Conservation (phyloP, 1,284 basidiomycete species). For the Cerrena zonata region DNA sequence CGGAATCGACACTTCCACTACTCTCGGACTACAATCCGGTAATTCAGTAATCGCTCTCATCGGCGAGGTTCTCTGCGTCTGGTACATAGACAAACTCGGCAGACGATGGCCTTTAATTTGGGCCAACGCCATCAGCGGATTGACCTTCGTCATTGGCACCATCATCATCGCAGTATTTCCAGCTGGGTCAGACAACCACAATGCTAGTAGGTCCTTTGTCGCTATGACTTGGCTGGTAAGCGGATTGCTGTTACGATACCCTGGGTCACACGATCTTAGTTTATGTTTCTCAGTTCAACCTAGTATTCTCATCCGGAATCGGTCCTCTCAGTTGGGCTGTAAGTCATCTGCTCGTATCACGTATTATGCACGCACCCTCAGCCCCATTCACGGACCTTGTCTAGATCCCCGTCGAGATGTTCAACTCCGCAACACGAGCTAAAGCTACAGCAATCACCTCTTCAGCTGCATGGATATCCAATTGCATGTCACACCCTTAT, state of each 20-base stretch:
- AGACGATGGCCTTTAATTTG: slow-evolving; percentile 48
- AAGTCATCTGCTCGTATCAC: slow-evolving; percentile 2
- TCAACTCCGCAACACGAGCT: slow-evolving; percentile 54
- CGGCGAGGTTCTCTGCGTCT: slow-evolving; percentile 50
- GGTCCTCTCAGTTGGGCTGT: slow-evolving; percentile 48
- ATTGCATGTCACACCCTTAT: slow-evolving; percentile 25
- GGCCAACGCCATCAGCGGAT: slow-evolving; percentile 48
- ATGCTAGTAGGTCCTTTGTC: slow-evolving; percentile 23
- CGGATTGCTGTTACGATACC: not conserved
- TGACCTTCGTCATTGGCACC: slow-evolving; percentile 48
- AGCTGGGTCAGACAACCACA: slow-evolving; percentile 36
- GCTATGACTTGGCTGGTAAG: slow-evolving; percentile 29
- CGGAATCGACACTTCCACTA: slow-evolving; percentile 33
- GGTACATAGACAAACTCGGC: slow-evolving; percentile 54
- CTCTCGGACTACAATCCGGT: slow-evolving; percentile 54
- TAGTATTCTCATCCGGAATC: slow-evolving; percentile 49
- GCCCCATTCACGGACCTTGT: no score
- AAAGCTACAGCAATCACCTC: slow-evolving; percentile 56
- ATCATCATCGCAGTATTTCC: slow-evolving; percentile 48
- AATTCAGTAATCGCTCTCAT: slow-evolving; percentile 57
- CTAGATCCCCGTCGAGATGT: slow-evolving; percentile 40
- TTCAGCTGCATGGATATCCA: slow-evolving; percentile 47
- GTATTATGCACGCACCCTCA: no score
- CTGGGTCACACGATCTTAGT: slow-evolving; percentile 2
- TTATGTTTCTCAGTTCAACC: slow-evolving; percentile 38